Evolutionary conservation across 2,329 filamentous ascomycete species (phyloP), one percentile per base, ranked within the genome.

Genomic region (Xylariaceae sp.): DNA sequence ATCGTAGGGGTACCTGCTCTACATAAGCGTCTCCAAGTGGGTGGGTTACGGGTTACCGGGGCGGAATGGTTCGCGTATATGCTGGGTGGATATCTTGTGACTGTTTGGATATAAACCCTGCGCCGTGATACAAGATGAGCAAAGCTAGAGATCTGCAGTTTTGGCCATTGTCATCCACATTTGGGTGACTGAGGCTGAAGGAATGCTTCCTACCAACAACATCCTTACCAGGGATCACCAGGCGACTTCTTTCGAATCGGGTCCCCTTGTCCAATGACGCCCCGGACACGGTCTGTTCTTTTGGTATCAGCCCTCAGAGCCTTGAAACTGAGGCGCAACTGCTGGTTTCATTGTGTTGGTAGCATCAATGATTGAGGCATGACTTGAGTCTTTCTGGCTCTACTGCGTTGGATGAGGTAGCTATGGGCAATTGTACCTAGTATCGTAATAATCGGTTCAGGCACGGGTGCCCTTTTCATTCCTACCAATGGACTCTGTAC

Each of bases 331-430:
- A 19, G 19, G 19, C 19, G 19, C 19, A 19, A 19, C 19, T 19
- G 19, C 19, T 0, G 19, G 19, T 19, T 19, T 19, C 19, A 19
- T 19, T 19, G 19, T 19, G 19, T 19, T 19, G 19, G 19, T 19
- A 19, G 19, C 19, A 19, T 19, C 19, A 19, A 19, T 19, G 19
- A 19, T 19, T 19, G 19, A 19, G 19, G 19, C 19, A 19, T 19
- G 19, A 19, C 19, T 19, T 19, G 19, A 19, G 19, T 19, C 19
- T 19, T 19, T 19, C 29, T 34, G 8, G 6, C 42, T 51, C 42
- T 40, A 47, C 50, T 54, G 51, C 53, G 48, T 34, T 27, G 31
- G 46, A 39, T 47, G 47, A 29, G 11, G 12, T 37, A 32, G 47
- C 39, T 34, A 19, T 47, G 27, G 42, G 49, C 41, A 47, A 53